Conservation (phyloP, 176 grass and related monocot genomes). For the Oryza punctata region DNA sequence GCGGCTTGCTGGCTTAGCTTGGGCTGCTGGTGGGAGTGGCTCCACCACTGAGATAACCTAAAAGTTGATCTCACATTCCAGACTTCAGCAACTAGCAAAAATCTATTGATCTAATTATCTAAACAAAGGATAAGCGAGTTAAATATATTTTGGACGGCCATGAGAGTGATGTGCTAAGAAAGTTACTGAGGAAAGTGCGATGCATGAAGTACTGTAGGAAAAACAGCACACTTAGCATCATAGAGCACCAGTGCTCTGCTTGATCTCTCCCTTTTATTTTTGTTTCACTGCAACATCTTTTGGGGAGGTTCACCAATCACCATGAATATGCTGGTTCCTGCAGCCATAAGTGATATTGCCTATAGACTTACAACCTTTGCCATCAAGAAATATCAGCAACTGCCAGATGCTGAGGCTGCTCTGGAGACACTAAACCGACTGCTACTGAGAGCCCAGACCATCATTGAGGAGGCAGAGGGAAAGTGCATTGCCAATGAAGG, state of each 20-base stretch:
- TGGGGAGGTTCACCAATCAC: not conserved
- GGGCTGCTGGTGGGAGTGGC: not conserved
- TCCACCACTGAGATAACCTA: not conserved
- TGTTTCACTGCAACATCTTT: not conserved
- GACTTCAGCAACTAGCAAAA: not conserved
- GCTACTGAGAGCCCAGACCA: constrained; percentile 27
- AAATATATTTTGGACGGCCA: not conserved
- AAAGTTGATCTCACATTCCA: not conserved
- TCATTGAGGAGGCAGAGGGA: constrained; percentile 9
- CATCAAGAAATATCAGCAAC: not conserved
- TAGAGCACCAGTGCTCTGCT: constrained; percentile 9
- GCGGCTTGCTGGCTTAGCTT: not conserved
- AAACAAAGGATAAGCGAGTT: not conserved
- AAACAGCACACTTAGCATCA: not conserved
- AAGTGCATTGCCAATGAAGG: not conserved
- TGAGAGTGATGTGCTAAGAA: not conserved
- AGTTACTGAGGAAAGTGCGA: not conserved
- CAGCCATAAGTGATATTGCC: constrained; percentile 3
- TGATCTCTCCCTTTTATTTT: not conserved
- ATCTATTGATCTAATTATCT: not conserved
- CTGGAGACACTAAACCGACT: constrained; percentile 19
- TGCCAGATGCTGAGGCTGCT: not conserved
- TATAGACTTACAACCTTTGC: not conserved
- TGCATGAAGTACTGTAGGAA: not conserved
- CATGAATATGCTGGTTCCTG: constrained; percentile 19